A percentile compares a stretch with the other conserved stretches of the same genome.
phyloP scores from a whole-genome alignment of 2,329 filamentous ascomycete genomes.

The Colletotrichum melonis region DNA sequence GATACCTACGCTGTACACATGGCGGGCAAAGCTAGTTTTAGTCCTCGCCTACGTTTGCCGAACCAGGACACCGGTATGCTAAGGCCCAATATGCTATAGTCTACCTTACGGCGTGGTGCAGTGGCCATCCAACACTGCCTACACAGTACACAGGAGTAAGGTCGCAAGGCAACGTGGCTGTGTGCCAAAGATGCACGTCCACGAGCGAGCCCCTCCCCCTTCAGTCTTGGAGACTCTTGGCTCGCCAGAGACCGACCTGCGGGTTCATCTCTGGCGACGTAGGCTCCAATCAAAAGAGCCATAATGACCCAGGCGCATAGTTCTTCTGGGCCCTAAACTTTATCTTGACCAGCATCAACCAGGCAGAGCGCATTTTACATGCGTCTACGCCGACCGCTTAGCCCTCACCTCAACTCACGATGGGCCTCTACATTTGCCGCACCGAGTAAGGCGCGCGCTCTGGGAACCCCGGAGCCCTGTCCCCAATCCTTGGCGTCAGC shows the following conservation, averaged over 20 bases:
- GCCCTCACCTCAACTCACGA: not conserved
- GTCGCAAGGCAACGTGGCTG: not conserved
- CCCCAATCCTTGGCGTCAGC: slow-evolving; percentile 13
- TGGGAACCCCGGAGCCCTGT: slow-evolving; percentile 14
- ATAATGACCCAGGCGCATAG: not conserved
- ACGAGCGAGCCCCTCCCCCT: not conserved
- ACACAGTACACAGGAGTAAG: not conserved
- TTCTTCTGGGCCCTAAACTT: slow-evolving; percentile 19
- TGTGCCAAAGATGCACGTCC: not conserved
- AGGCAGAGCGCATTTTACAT: slow-evolving; percentile 9
- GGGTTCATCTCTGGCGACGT: not conserved
- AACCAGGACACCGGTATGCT: not conserved
- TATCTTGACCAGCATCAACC: slow-evolving; percentile 29
- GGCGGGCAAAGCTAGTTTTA: not conserved
- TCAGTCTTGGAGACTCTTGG: not conserved
- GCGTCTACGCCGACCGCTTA: not conserved
- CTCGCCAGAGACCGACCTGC: not conserved
- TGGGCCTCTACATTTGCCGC: not conserved
- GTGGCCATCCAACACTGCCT: too few species aligned
- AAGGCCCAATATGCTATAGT: not conserved
- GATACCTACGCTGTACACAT: not conserved
- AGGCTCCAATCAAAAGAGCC: not conserved
- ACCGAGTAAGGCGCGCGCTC: not conserved
- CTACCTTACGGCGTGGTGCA: not conserved
- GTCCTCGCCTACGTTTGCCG: not conserved